Evolutionary conservation across 164 flowering plant genomes (phyloP).

Genomic region (Berberis thunbergii): DNA sequence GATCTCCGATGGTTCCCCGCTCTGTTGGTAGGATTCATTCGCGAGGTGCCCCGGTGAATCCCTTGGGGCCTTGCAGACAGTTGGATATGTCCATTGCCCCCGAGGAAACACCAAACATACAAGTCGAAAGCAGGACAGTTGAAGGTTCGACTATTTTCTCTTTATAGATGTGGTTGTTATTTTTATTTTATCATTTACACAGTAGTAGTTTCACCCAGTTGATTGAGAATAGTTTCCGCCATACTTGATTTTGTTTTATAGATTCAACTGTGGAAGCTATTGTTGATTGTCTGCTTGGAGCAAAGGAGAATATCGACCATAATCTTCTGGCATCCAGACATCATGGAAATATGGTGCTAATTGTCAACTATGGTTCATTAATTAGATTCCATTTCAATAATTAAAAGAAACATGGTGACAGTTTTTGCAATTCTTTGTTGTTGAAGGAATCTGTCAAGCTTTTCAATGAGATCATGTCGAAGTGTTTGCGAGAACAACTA

Average conservation of each 20-base stretch:
- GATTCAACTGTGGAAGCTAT: conserved; percentile 41
- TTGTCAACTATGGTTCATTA: background rate
- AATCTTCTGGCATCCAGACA: conserved; percentile 35
- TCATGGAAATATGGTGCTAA: conserved; percentile 39
- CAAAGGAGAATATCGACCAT: conserved; percentile 66
- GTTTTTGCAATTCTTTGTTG: conserved; percentile 4
- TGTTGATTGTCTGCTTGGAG: conserved; percentile 38
- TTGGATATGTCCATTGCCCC: conserved; percentile 49
- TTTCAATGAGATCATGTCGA: conserved; percentile 31
- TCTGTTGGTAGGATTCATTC: conserved; percentile 31
- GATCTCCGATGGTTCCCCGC: conserved; percentile 48
- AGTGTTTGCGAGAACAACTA: conserved; percentile 32
- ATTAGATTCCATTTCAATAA: background rate
- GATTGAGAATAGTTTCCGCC: background rate
- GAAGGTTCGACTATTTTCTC: conserved; percentile 29
- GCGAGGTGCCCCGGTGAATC: conserved; percentile 9
- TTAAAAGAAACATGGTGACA: background rate
- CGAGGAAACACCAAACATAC: conserved; percentile 20
- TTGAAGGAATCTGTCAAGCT: conserved; percentile 40
- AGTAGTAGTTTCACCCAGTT: background rate
- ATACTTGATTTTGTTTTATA: conserved; percentile 13
- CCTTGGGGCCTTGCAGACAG: conserved; percentile 30
- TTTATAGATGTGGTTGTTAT: background rate
- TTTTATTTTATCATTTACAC: background rate
- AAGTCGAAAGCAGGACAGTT: conserved; percentile 15